These are phyloP conservation scores for Lipomyces kockii DNA, from an alignment of 805 yeast species.

Conservation along the genomic window DNA sequence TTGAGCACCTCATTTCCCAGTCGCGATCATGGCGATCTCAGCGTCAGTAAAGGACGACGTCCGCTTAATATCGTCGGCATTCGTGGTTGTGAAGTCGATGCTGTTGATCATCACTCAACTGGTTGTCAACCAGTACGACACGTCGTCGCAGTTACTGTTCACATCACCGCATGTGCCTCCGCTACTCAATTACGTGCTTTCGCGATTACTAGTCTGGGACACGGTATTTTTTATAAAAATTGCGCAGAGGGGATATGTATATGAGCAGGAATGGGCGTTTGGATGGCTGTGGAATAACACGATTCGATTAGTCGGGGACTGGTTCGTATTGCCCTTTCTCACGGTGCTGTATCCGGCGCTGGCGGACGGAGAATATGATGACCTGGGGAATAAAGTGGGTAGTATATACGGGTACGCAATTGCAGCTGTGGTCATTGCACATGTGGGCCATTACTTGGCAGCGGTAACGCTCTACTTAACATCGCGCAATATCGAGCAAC, in stretches of 20 bases:
- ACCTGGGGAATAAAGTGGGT: conserved; percentile 25
- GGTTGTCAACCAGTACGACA: conserved; percentile 55
- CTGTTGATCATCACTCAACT: conserved; percentile 48
- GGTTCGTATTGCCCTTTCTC: conserved; percentile 18
- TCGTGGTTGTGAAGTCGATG: conserved; percentile 43
- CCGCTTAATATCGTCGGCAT: conserved; percentile 21
- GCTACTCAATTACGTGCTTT: conserved; percentile 32
- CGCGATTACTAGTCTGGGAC: conserved; percentile 76
- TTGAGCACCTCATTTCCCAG: not conserved
- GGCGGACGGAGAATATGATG: conserved; percentile 17
- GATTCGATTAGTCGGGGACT: conserved; percentile 18
- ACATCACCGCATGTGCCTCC: conserved; percentile 22
- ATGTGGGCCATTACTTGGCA: conserved; percentile 57
- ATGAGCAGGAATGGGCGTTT: conserved; percentile 91
- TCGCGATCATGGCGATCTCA: not conserved
- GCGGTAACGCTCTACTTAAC: conserved; percentile 55
- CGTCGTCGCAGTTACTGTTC: conserved; percentile 53
- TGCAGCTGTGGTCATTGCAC: conserved; percentile 56
- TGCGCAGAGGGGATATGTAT: conserved; percentile 57
- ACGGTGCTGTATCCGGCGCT: conserved; percentile 12
- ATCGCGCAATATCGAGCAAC: conserved; percentile 46
- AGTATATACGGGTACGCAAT: conserved; percentile 51
- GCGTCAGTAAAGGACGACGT: not conserved
- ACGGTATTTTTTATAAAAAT: conserved; percentile 72
- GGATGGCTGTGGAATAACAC: conserved; percentile 67